Conservation (phyloP, 1,139 yeast genomes). For the Pneumocystis carinii region DNA sequence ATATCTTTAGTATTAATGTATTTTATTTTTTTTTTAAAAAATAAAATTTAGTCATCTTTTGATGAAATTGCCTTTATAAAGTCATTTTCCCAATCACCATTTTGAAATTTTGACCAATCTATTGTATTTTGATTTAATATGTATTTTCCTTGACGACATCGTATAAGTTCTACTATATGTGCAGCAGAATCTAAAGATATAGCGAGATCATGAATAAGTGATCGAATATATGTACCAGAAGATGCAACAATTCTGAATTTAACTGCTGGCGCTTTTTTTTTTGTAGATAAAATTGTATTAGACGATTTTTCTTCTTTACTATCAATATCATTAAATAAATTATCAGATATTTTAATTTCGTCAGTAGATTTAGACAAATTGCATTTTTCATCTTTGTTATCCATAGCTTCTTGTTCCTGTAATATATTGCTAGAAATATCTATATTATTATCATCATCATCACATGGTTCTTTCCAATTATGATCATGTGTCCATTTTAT, state of each 20-base stretch:
- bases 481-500: conserved; percentile 44
- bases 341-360: not conserved
- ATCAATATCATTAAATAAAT: conserved; percentile 1
- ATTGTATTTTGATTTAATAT: not conserved
- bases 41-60: not conserved
- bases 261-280: conserved; percentile 23
- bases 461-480: conserved; percentile 30
- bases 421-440: conserved; percentile 27
- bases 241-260: conserved; percentile 70
- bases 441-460: conserved; percentile 20
- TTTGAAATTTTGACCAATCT: not conserved
- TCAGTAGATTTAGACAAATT: not conserved
- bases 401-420: conserved; percentile 25
- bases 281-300: not conserved
- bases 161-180: conserved; percentile 71
- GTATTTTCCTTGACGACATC: conserved; percentile 61
- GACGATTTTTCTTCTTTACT: conserved; percentile 6
- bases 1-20: not conserved
- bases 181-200: conserved; percentile 67
- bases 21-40: not conserved
- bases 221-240: conserved; percentile 89
- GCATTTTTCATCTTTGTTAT: not conserved
- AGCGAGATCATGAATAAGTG: conserved; percentile 79
- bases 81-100: not conserved
- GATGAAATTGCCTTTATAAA: not conserved